Conservation (phyloP, 176 grass and related monocot genomes). For the Oryza punctata region DNA sequence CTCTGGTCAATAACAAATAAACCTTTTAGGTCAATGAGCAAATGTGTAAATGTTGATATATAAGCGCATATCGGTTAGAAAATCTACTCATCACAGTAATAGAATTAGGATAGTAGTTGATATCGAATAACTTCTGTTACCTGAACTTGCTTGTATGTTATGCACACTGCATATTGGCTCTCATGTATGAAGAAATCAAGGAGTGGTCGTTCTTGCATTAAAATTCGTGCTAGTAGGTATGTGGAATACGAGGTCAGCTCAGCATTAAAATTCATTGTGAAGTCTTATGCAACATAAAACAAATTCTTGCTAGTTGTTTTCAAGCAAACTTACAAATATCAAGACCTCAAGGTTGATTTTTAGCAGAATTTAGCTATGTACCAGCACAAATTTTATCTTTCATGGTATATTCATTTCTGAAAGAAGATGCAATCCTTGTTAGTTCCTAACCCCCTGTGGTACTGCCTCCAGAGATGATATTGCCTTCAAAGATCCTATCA, state of each 20-base stretch:
- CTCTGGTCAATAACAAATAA: not conserved
- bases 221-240: not conserved
- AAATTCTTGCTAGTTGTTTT: not conserved
- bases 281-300: not conserved
- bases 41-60: not conserved
- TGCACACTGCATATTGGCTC: not conserved
- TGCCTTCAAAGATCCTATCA: constrained; percentile 88
- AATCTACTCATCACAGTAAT: not conserved
- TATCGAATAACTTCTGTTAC: not conserved
- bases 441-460: constrained; percentile 14
- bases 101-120: not conserved
- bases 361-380: not conserved
- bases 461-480: constrained; percentile 76
- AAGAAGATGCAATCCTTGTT: not conserved
- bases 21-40: not conserved
- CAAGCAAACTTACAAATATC: not conserved
- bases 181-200: not conserved
- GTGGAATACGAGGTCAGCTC: not conserved
- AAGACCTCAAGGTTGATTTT: not conserved
- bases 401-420: not conserved
- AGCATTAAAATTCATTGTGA: not conserved
- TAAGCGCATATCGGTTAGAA: not conserved
- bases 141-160: not conserved
- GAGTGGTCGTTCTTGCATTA: not conserved
- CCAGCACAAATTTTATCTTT: not conserved